Conservation (phyloP, 345 rosid genomes). For the Gossypium arboreum region DNA sequence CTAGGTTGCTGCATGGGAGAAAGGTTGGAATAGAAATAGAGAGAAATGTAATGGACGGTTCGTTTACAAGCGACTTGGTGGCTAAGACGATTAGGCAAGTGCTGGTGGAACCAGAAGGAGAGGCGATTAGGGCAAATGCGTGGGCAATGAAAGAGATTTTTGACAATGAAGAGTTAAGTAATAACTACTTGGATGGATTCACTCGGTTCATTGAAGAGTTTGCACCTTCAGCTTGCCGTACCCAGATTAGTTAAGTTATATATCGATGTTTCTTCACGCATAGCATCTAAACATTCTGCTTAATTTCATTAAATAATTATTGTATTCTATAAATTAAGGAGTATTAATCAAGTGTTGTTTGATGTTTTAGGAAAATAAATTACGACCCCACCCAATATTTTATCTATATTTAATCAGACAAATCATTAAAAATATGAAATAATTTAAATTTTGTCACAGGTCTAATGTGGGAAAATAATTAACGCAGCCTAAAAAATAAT, state of each 20-base stretch:
- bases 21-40: conserved; percentile 42
- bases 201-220: conserved; percentile 8
- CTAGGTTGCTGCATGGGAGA: conserved; percentile 41
- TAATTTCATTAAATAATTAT: neutral
- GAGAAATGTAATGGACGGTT: conserved; percentile 34
- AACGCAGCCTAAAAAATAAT: no score
- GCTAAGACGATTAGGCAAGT: conserved; percentile 33
- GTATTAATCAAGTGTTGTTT: neutral
- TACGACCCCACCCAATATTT: neutral
- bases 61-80: conserved; percentile 35
- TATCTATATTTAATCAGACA: no score
- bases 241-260: neutral
- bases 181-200: conserved; percentile 19
- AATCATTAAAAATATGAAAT: no score
- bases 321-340: neutral
- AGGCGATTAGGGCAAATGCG: conserved; percentile 17
- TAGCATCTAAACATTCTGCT: neutral
- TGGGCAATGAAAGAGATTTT: conserved; percentile 28
- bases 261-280: neutral
- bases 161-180: conserved; percentile 14
- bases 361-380: neutral
- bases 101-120: conserved; percentile 29
- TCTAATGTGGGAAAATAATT: no score
- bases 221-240: neutral
- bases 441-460: no score